phyloP scores from a whole-genome alignment of 352 stramenopile genomes.

The Pythium aquatile region DNA sequence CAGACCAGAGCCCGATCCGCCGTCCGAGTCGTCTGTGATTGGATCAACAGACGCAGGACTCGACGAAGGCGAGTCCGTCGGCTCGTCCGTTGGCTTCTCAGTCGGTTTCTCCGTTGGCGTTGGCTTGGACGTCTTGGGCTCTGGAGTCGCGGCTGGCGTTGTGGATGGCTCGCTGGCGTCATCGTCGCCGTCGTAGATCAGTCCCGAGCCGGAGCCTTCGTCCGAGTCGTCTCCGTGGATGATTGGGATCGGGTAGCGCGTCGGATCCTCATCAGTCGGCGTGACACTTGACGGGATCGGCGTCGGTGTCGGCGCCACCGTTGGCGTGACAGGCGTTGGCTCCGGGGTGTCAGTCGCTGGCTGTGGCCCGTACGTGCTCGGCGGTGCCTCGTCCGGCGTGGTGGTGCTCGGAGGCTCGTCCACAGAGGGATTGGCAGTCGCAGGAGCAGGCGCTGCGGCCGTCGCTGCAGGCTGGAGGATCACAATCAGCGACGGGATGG shows the following conservation, averaged over 20 bases:
- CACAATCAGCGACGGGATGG: conserved; percentile 15
- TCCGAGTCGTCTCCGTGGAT: not conserved
- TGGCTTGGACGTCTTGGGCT: not conserved
- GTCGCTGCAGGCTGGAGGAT: conserved; percentile 7
- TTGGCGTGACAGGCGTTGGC: not conserved
- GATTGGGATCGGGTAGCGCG: not conserved
- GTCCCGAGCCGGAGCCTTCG: not conserved
- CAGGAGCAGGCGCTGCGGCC: not conserved
- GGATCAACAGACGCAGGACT: not conserved
- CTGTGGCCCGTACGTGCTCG: not conserved
- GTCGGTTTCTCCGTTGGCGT: not conserved
- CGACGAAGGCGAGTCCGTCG: not conserved
- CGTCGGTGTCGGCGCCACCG: not conserved
- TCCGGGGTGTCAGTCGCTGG: not conserved
- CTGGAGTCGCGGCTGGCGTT: not conserved
- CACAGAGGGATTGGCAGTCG: not conserved
- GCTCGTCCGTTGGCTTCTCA: not conserved
- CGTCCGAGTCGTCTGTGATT: conserved; percentile 1
- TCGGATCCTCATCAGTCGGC: not conserved
- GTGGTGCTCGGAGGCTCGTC: not conserved
- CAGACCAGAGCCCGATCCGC: not conserved
- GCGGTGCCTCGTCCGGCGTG: not conserved
- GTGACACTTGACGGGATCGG: not conserved
- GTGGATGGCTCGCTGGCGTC: not conserved
- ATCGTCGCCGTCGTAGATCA: not conserved